Base-by-base conservation (phyloP, 2,329 filamentous ascomycete species). In the Trichoderma endophyticum region DNA sequence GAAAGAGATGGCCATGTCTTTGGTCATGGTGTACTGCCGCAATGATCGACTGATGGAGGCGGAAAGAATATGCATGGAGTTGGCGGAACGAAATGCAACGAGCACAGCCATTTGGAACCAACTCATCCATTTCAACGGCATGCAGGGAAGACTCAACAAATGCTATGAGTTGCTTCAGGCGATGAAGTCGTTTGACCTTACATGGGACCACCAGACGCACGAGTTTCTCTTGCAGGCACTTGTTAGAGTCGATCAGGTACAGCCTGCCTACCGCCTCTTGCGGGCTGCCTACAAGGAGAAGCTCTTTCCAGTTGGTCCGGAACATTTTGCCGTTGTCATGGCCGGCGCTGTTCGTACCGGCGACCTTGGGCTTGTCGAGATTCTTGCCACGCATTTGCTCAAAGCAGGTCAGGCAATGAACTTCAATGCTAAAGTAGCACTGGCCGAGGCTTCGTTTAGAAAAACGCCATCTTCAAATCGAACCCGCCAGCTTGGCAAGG, bases 31-130 rank as follows among this genome's bases (percentile, higher is more conserved):
- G 0, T 91, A 91, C 78, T 90, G 90, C 56, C 77, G 77, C 68
- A 83, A 83, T 60, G 78, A 80, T 11, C 77, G 79, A 3, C 73
- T 82, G 8, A 39, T 75, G 18, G 82, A 83, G 48, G 83, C 83
- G 0, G 78, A 82, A 71, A 76, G 75, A n/a, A 77, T 84, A 30
- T 82, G 80, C 59, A 66, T 87, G 63, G 86, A 87, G 59, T 86
- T 89, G 36, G 83, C 90, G 26, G 80, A 81, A 14, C 83, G 85
- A 73, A 82, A 84, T 21, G 86, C 89, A 1, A 83, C 86, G 2
- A 81, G 80, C 26, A 90, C 90, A 2, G 83, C 86, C 36, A 88
- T 94, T 77, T 98, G 93, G 93, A 97, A 98, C 78, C 86, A 89
- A 68, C 82, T 98, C 36, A 83, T 98, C 5, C 85, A 87, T 71